Percentiles rank a stretch among this genome's conserved stretches.
phyloP scores from a whole-genome alignment of 768 basidiomycete species.

The Lactarius pseudohatsudake region DNA sequence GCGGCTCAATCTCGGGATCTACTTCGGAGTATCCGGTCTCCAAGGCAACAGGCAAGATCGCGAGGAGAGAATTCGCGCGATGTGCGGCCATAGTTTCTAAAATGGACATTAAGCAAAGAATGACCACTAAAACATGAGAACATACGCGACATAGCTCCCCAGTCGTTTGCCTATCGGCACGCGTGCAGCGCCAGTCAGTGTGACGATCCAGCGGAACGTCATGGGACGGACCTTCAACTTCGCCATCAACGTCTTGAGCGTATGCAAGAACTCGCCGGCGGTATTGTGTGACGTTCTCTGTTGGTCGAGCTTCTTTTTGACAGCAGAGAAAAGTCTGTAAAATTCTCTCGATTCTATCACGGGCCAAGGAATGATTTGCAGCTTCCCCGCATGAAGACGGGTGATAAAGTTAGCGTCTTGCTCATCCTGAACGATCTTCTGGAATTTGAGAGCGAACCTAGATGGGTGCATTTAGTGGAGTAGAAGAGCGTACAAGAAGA shows the following conservation, averaged over 20 bases:
- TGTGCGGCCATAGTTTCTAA: conserved; percentile 51
- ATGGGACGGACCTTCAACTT: conserved; percentile 52
- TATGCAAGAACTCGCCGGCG: conserved; percentile 56
- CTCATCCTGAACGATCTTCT: conserved; percentile 61
- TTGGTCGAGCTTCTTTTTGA: conserved; percentile 50
- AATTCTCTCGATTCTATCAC: conserved; percentile 64
- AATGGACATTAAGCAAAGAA: not conserved
- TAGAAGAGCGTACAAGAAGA: not conserved
- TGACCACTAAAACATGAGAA: conserved; percentile 1
- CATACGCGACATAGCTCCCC: conserved; percentile 63
- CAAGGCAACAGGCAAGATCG: conserved; percentile 47
- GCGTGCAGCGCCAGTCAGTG: not conserved
- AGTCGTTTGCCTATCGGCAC: conserved; percentile 53
- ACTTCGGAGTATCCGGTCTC: conserved; percentile 46
- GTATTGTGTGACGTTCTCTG: conserved; percentile 50
- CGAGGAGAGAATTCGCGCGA: conserved; percentile 39
- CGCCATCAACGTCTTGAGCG: conserved; percentile 65
- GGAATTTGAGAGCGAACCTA: conserved; percentile 58
- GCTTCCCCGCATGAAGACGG: conserved; percentile 52
- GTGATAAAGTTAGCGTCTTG: conserved; percentile 65
- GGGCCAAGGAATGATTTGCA: conserved; percentile 65
- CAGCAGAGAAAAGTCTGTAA: conserved; percentile 49
- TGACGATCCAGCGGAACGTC: not conserved
- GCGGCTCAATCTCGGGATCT: conserved; percentile 45
- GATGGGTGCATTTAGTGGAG: not conserved